Evolutionary conservation across 1,284 basidiomycete genomes (phyloP), one percentile per base, ranked within the genome.

Genomic region (Boletus albobrunnescens): DNA sequence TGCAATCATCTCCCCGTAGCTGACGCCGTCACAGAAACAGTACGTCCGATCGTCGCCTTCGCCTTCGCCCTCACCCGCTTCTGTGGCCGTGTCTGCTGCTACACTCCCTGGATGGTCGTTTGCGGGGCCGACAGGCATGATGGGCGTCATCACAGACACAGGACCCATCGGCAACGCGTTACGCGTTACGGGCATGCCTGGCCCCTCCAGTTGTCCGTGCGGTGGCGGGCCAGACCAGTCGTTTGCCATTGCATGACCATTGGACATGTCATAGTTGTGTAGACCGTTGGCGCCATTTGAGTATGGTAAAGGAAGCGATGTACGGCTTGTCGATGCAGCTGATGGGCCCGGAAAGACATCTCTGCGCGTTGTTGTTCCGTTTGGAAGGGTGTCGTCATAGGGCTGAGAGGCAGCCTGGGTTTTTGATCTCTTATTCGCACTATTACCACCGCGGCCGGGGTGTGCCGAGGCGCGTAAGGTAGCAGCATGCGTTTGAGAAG

Each of bases 1-100:
- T 3, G 84, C 95, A 59, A 99, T 94, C 95, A 99, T 99, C 70
- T 95, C 90, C 24, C 94, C 94, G 60, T 87, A 94, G 62, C 90
- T 92, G 47, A 86, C 77, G 20, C 86, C 78, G 53, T 91, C 78
- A 67, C 94, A 98, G 71, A 87, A 81, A 68, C 94, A 99, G 68
- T 98, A 99, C 17, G 79, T 76, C 56, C 76, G 81, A 48, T 79
- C 77, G 55, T 91, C 89, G 17, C 73, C 82, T 42, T 79, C 80
- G 13, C 71, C 80, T 17, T 78, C 75, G 1, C 63, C 70, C 20
- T 69, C 60, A 4, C 67, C 72, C 5, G 58, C 71, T 36, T 71
- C 70, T 1, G 70, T 67, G 2, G 57, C 55, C 5, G 61, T 67
- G 43, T 65, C 65, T 24, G 66, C 71, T 1, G 60, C 68, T 7